Evolutionary conservation across 2,329 filamentous ascomycete species (phyloP).

Genomic region (Trichophyton benhamiae): DNA sequence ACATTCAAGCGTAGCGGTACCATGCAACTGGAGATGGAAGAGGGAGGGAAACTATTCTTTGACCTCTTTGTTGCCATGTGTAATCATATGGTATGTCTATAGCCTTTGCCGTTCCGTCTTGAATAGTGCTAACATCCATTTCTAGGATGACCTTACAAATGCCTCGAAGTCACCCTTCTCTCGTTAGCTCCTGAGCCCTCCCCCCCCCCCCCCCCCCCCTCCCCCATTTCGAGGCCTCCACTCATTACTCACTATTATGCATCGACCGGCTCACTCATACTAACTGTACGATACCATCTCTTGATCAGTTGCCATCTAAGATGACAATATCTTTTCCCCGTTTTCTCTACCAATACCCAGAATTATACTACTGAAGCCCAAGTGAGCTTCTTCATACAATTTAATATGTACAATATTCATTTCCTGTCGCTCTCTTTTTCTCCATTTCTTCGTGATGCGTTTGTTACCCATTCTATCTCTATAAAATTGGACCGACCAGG

Average conservation of each 20-base stretch:
- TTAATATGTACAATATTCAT: conserved; percentile 2
- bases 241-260: background rate
- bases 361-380: background rate
- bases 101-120: conserved; percentile 8
- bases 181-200: conserved; percentile 8
- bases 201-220: background rate
- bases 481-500: background rate
- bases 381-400: background rate
- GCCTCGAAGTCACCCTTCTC: conserved; percentile 16
- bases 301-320: background rate
- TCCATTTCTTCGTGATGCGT: background rate
- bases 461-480: background rate
- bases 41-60: conserved; percentile 78
- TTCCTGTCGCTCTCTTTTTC: background rate
- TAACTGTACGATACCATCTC: background rate
- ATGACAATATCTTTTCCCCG: background rate
- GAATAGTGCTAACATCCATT: background rate
- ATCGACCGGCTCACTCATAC: background rate
- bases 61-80: conserved; percentile 87
- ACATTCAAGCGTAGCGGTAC: conserved; percentile 91
- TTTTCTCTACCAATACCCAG: background rate
- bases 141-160: conserved; percentile 19
- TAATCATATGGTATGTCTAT: conserved; percentile 65
- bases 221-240: background rate
- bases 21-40: conserved; percentile 91